phyloP scores from a whole-genome alignment of 2,329 filamentous ascomycete genomes.

The Zarea fungicola region DNA sequence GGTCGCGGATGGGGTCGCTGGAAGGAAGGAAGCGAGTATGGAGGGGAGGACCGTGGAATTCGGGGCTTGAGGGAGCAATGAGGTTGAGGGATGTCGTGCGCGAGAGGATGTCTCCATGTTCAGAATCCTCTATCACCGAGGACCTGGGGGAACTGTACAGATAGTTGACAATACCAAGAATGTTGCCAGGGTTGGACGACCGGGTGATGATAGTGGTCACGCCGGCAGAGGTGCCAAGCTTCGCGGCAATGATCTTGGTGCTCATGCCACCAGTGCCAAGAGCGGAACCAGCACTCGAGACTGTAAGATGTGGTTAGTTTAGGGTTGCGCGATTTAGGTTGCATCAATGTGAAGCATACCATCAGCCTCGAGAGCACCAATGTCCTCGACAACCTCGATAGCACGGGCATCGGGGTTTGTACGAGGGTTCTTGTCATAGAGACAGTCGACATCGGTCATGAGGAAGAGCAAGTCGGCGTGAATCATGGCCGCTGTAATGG shows the following conservation, averaged over 20 bases:
- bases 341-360: constrained; percentile 37
- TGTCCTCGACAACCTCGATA: constrained; percentile 90
- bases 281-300: constrained; percentile 81
- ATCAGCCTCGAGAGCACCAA: constrained; percentile 75
- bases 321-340: neutral
- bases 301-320: constrained; percentile 36
- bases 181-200: constrained; percentile 90
- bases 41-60: constrained; percentile 51
- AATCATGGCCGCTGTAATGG: constrained; percentile 95
- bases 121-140: constrained; percentile 19
- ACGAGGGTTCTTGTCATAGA: constrained; percentile 94
- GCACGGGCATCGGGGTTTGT: constrained; percentile 78
- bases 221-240: constrained; percentile 86
- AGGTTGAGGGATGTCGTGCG: constrained; percentile 38
- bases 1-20: constrained; percentile 77
- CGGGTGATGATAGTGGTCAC: constrained; percentile 94
- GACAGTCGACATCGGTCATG: constrained; percentile 97
- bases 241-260: constrained; percentile 92
- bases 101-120: constrained; percentile 31
- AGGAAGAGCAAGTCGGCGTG: constrained; percentile 94
- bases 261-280: constrained; percentile 95
- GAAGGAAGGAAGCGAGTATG: constrained; percentile 93
- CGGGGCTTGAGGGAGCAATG: constrained; percentile 20
- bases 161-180: constrained; percentile 78
- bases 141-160: constrained; percentile 46